Base-by-base conservation (phyloP, 2,329 filamentous ascomycete species). In the Colletotrichum sp. region DNA sequence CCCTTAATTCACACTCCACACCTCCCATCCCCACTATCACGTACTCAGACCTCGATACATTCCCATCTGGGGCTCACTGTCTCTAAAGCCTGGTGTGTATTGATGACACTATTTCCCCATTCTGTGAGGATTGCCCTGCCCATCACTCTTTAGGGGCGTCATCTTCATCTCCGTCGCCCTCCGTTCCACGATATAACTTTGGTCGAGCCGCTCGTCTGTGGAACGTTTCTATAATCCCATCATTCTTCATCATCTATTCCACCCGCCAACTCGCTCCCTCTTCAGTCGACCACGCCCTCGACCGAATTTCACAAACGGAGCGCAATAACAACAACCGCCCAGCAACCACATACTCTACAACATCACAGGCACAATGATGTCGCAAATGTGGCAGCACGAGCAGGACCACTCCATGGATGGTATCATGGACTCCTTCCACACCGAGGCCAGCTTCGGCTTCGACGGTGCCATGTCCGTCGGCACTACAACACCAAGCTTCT, bases 131-230 rank as follows among this genome's bases (percentile, higher is more conserved):
- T 76, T 72, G 30, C 65, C 68, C 48, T 64, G 71, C 59, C 55
- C 65, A 69, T 72, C 67, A 65, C 59, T 76, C 61, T 59, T 60
- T 59, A 67, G 76, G 75, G 75, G 72, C 81, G 79, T 80, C 79
- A 80, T 81, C 77, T 77, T 82, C 80, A 80, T 82, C 81, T 73
- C 68, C 69, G 67, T 77, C 78, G 79, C 77, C 77, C 79, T 79
- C 84, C 85, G 85, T 86, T 83, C 80, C 77, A 79, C 79, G 79
- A 79, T 86, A 86, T 86, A 86, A 85, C 84, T 86, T 86, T 80
- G 83, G 80, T 79, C 80, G 80, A 79, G 80, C 82, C 83, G 83
- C 80, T 83, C 83, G 78, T 81, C 78, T 79, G 75, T 79, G 77
- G 77, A 78, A 78, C 77, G 77, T 43, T 78, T 43, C 57, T 52